Base-by-base conservation (phyloP, 2,329 filamentous ascomycete genomes). In the Colletotrichum sp. region DNA sequence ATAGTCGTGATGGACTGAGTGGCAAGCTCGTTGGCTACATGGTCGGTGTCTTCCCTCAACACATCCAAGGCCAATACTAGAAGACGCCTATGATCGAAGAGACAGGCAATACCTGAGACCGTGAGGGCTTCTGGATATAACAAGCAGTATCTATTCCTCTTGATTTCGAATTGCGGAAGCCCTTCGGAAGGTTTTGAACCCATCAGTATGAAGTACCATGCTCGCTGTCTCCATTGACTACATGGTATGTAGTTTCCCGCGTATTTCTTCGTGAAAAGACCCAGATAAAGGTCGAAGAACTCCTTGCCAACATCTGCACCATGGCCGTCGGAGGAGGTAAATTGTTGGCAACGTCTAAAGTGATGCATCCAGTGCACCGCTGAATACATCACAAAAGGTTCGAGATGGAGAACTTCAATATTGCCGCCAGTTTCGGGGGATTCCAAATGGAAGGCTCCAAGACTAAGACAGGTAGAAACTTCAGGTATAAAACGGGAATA, bases 1-100 rank as follows among this genome's bases (percentile, higher is more conserved):
- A 1, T 27, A 6, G 2, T 29, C 1, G 8, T 8, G n/a, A 15
- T 29, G 11, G 2, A 4, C 7, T 16, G 5, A 27, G 1, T 1
- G 19, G 12, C 25, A 4, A 59, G 1, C 1, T n/a, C 11, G 4
- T 16, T 27, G n/a, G 22, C 5, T 19, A 5, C 2, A 3, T 19
- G 3, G 2, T 1, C 1, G 25, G 6, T 15, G 2, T 59, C 25
- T 59, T 16, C 55, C 1, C 15, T 3, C n/a, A 52, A 4, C 13
- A 13, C 25, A 15, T 59, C 25, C 11, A 59, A 25, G 2, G 55
- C 11, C 8, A 27, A 59, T 2, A 15, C 16, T 3, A 59, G 55
- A 13, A 59, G 25, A 8, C 55, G n/a, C 25, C 15, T 25, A 1
- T 59, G 55, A 5, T 15, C 55, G 55, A 59, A 59, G 15, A 59